phyloP scores from a whole-genome alignment of 1,284 basidiomycete species.

The Leccinum subrobustum region DNA sequence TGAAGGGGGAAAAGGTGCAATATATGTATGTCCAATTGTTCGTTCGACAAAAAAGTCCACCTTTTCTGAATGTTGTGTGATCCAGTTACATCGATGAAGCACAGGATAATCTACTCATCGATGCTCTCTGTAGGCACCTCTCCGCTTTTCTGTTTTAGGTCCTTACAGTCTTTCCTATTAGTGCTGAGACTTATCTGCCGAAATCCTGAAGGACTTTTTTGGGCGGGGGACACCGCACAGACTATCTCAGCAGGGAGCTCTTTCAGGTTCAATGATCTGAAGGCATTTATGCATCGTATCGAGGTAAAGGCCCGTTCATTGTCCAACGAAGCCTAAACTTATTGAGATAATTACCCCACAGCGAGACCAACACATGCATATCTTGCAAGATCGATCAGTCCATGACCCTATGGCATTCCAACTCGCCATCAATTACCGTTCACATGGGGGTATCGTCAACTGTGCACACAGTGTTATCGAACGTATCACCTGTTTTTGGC shows the following conservation, averaged over 20 bases:
- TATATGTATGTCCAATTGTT: constrained; percentile 46
- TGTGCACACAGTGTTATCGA: constrained; percentile 64
- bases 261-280: constrained; percentile 72
- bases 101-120: constrained; percentile 54
- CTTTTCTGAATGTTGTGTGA: constrained; percentile 3
- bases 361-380: constrained; percentile 20
- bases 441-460: constrained; percentile 69
- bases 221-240: constrained; percentile 80
- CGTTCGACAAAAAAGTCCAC: not conserved
- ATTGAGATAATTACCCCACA: constrained; percentile 1
- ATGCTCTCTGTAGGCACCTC: constrained; percentile 50
- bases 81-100: constrained; percentile 70
- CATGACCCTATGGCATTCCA: constrained; percentile 52
- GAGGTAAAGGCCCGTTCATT: constrained; percentile 41
- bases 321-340: not conserved
- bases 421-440: constrained; percentile 65
- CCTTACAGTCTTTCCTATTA: constrained; percentile 27
- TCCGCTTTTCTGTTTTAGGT: not conserved
- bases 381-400: constrained; percentile 17
- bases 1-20: constrained; percentile 48
- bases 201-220: constrained; percentile 69
- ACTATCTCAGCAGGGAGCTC: constrained; percentile 72
- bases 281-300: constrained; percentile 58
- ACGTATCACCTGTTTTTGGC: constrained; percentile 64
- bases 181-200: constrained; percentile 60